Evolutionary conservation across 495 filamentous ascomycete genomes (phyloP), one percentile per base, ranked within the genome.

Genomic region (Clohesyomyces aquaticus): DNA sequence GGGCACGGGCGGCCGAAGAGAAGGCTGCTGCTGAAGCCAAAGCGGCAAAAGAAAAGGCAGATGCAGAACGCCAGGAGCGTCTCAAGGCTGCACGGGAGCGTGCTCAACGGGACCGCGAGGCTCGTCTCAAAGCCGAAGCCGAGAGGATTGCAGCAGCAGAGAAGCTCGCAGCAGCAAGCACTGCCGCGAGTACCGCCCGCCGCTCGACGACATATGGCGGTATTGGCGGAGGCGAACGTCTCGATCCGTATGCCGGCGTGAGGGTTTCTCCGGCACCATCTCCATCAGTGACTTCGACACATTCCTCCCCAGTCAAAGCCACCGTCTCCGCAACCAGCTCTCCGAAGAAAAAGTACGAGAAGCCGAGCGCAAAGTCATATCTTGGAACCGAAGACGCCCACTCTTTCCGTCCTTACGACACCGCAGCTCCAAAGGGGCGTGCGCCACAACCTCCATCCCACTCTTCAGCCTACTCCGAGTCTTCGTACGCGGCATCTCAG

Each of bases 331-430:
- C 65, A 2, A 71, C 65, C 21, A 49, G 63, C 22, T 80, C 81
- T 21, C 80, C 86, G 21, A 82, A 82, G 66, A 84, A 81, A 56
- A 82, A 78, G 45, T 85, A 87, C 42, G 77, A 83, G 48, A 76
- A 78, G 41, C 79, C 87, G 29, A 82, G 83, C 16, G 83, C 88
- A 43, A 83, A 80, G 60, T 86, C 87, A n/a, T 78, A 81, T 57
- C 81, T 83, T n/a, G 84, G 84, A 18, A 85, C 85, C 18, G 80
- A 73, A 49, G 66, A 83, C 60, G 80, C 81, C 1, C 85, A 91
- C 72, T 92, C 91, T 2, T 96, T 85, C 79, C 85, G 90, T 16
- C 91, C 92, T 2, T 94, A 95, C 77, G 90, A 95, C 73, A n/a
- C n/a, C n/a, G n/a, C n/a, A n/a, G 82, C 83, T 58, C 83, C 88